Base-by-base conservation (phyloP, 2,329 filamentous ascomycete species). In the Hymenoscyphus occultus region DNA sequence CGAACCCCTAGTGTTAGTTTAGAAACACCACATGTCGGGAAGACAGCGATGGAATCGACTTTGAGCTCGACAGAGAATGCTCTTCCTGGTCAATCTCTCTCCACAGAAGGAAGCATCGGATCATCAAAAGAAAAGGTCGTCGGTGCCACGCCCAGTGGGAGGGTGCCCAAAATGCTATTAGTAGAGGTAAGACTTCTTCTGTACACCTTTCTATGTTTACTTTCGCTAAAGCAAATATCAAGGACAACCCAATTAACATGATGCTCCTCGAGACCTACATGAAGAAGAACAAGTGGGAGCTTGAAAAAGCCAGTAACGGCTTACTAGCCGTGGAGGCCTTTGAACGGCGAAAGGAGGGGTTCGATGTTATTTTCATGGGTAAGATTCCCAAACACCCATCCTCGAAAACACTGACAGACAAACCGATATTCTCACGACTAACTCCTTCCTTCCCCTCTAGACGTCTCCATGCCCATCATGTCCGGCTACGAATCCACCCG, bases 401-500 rank as follows among this genome's bases (percentile, higher is more conserved):
- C 28, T 3, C 2, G 1, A 3, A 28, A 28, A 28, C 2, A 35
- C 6, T 5, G 35, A 35, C 6, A 35, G 35, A 35, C 2, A 35
- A 9, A 35, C 35, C 6, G 35, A 7, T 35, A 4, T 35, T 9
- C 9, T 10, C 35, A 10, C 2, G 2, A 10, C 35, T 35, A 35
- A 35, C 35, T 35, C 9, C 9, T 35, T 10, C 35, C 14, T 39
- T 65, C 54, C 22, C 1, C 69, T 12, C 71, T 70, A 77, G 83
- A 85, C 69, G 77, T 85, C 5, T 80, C 80, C 61, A 86, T 86
- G 83, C 83, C 83, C 0, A 75, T 84, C 6, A 82, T 85, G 75
- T 78, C 83, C 63, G 81, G 81, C 0, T 73, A 82, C 14, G 78
- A 81, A 62, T 76, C 80, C 0, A 84, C 82, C 13, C 76, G 77